These are phyloP conservation scores for Paecilomyces variotii DNA, from an alignment of 2,329 filamentous ascomycete genomes.

Conservation along the genomic window DNA sequence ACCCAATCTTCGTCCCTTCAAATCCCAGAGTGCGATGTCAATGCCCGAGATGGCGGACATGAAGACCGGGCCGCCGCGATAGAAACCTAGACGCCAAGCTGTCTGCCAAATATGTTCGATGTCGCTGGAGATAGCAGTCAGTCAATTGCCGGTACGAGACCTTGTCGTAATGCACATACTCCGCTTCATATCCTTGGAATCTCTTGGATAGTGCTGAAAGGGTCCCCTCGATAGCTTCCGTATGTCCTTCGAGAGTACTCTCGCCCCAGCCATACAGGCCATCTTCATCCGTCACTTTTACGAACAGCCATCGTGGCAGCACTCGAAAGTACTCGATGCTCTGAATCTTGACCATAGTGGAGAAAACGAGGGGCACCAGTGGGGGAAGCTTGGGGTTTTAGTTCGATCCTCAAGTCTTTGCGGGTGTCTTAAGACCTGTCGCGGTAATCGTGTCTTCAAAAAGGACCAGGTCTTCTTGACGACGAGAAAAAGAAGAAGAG, in stretches of 20 bases:
- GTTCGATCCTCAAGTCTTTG: background rate
- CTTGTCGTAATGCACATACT: slow-evolving; percentile 39
- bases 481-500: background rate
- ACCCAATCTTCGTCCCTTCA: slow-evolving; percentile 57
- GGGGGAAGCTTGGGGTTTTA: background rate
- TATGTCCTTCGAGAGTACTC: slow-evolving; percentile 65
- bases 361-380: background rate
- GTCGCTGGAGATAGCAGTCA: slow-evolving; percentile 41
- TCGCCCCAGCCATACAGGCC: slow-evolving; percentile 66
- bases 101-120: slow-evolving; percentile 77
- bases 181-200: slow-evolving; percentile 60
- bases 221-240: slow-evolving; percentile 65
- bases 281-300: slow-evolving; percentile 63
- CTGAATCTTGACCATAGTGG: slow-evolving; percentile 54
- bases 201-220: slow-evolving; percentile 58
- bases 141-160: slow-evolving; percentile 1
- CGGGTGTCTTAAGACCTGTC: background rate
- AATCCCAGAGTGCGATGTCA: slow-evolving; percentile 73
- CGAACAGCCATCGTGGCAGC: slow-evolving; percentile 68
- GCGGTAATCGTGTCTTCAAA: background rate
- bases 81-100: slow-evolving; percentile 64
- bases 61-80: slow-evolving; percentile 69
- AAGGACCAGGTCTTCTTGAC: background rate
- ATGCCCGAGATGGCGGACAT: slow-evolving; percentile 72
- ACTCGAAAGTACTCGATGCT: slow-evolving; percentile 67